Conservation (phyloP, 306 rosid species). For the Nissolia schottii region DNA sequence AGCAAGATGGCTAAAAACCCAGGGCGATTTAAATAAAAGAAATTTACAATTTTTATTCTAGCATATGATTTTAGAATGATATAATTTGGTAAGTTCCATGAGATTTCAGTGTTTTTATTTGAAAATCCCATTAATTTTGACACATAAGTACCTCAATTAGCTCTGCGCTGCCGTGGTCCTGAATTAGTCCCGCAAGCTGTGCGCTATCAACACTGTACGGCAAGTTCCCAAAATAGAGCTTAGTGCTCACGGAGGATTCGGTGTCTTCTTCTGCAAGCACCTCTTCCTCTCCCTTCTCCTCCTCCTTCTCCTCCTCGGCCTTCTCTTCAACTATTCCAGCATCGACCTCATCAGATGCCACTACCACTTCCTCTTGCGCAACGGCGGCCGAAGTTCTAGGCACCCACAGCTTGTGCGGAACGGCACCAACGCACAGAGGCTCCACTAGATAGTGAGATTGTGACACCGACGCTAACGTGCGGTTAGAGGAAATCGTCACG, state of each 20-base stretch:
- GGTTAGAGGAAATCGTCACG: conserved; percentile 39
- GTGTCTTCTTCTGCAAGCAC: conserved; percentile 17
- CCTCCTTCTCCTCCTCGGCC: background rate
- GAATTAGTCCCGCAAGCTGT: conserved; percentile 85
- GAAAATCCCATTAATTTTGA: too few relatives aligned
- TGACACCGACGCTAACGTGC: conserved; percentile 28
- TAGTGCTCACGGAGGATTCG: conserved; percentile 42
- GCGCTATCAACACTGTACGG: conserved; percentile 95
- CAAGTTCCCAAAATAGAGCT: conserved; percentile 94
- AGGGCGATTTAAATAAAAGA: background rate
- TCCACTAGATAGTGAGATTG: conserved; percentile 23
- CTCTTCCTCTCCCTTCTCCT: conserved; percentile 20
- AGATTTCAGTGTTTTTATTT: too few relatives aligned
- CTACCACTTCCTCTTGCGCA: conserved; percentile 53
- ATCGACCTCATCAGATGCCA: conserved; percentile 37
- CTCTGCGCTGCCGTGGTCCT: conserved; percentile 75
- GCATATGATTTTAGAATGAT: background rate
- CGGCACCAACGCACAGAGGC: conserved; percentile 29
- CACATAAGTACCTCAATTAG: conserved; percentile 65
- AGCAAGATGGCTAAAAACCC: background rate
- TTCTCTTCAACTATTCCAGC: conserved; percentile 19
- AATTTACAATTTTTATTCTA: background rate
- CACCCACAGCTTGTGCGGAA: conserved; percentile 34
- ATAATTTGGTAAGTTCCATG: too few relatives aligned
- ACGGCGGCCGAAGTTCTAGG: conserved; percentile 52